Evolutionary conservation across 2,329 filamentous ascomycete genomes (phyloP), one percentile per base, ranked within the genome.

Genomic region (Aspergillus pseudonomiae): DNA sequence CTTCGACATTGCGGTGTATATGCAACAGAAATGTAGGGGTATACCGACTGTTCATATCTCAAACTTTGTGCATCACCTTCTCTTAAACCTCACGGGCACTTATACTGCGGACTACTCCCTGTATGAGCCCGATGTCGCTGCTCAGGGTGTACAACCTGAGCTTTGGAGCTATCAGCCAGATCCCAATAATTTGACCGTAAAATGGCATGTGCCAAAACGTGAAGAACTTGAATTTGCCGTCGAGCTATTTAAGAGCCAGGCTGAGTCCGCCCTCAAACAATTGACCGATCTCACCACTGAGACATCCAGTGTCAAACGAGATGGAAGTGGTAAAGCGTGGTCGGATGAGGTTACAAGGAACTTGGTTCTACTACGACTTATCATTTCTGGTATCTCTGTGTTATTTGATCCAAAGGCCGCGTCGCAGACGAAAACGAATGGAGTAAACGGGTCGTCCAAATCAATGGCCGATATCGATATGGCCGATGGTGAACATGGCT

Each of bases 311-410:
- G 90, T 98, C 59, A 96, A 93, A 77, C 88, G 94, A 62, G 94
- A 94, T 69, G 95, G 95, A 43, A 97, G 94, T 76, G 96, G 96
- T 70, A 99, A 98, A 78, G 94, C 97, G 72, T 99, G 95, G 95
- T 97, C 94, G 0, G 95, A 99, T 75, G 96, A 99, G 76, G 90
- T 98, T 32, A 94, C 93, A 2, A 85, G 95, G 61, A 93, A 97
- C 68, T 85, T 99, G 62, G 92, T 94, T 14, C 89, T 97, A 58
- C 83, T 99, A 16, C 86, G 94, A 34, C 84, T 99, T n/a, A 88
- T 97, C 52, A 88, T 96, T 30, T 96, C 94, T 3, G 95, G 95
- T 59, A 89, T 97, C 63, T 94, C 94, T 9, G 89, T 91, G 1
- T 83, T 99, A 12, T 98, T 99, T 74, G 93, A 97, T 73, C 89